Conservation (phyloP, 2,329 filamentous ascomycete species). For the Juglanconis sp. region DNA sequence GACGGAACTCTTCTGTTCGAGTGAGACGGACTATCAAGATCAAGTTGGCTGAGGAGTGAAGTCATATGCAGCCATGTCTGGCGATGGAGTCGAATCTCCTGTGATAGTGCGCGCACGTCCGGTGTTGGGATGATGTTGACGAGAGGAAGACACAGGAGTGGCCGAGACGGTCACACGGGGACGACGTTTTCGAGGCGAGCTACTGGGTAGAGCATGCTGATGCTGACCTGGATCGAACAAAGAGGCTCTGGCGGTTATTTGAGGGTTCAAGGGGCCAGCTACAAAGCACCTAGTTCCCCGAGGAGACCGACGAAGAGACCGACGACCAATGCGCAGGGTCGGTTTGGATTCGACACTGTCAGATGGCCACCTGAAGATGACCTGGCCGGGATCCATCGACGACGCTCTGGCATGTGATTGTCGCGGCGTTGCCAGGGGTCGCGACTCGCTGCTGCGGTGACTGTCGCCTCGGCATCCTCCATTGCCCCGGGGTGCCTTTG, state of each 20-base stretch:
- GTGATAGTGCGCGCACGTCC: not conserved
- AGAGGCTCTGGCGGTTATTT: too few species aligned
- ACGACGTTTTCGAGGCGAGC: not conserved
- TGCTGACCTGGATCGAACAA: not conserved
- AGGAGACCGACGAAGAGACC: too few species aligned
- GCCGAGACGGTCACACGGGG: not conserved
- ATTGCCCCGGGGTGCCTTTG: too few species aligned
- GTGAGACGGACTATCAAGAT: not conserved
- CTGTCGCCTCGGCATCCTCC: too few species aligned
- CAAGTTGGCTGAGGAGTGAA: not conserved
- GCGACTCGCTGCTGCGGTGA: too few species aligned
- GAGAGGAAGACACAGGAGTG: not conserved
- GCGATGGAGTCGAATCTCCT: not conserved
- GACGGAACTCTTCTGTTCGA: not conserved
- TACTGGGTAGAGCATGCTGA: not conserved
- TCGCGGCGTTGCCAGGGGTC: not conserved
- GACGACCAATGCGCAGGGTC: not conserved
- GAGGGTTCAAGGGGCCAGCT: too few species aligned
- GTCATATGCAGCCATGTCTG: slow-evolving; percentile 5
- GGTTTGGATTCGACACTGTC: not conserved
- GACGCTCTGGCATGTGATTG: slow-evolving; percentile 7
- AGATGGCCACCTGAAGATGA: slow-evolving; percentile 5
- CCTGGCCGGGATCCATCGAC: slow-evolving; percentile 1
- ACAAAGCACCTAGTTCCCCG: not conserved
- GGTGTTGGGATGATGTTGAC: not conserved